Conservation (phyloP, 1,284 basidiomycete species). For the Ceratobasidium sp. region DNA sequence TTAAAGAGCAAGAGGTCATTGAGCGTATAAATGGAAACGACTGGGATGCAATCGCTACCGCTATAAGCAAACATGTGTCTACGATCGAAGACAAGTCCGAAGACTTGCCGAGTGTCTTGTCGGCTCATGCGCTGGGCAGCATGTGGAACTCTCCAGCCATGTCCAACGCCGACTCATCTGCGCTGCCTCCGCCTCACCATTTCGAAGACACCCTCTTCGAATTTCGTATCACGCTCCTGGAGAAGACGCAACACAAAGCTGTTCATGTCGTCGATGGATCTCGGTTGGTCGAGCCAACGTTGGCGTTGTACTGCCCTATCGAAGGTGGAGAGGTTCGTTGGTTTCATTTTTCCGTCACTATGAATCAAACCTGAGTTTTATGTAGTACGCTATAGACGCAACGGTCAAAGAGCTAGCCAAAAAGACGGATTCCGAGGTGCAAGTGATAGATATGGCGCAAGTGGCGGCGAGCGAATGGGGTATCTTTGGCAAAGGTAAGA, state of each 20-base stretch:
- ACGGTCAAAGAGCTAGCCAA: slow-evolving; percentile 82
- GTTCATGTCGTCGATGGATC: slow-evolving; percentile 59
- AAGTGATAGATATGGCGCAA: slow-evolving; percentile 82
- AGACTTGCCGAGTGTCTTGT: not conserved
- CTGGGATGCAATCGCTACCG: not conserved
- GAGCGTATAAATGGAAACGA: not conserved
- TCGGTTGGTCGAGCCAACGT: slow-evolving; percentile 67
- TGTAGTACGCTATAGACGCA: slow-evolving; percentile 70
- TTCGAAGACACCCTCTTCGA: not conserved
- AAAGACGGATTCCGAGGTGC: slow-evolving; percentile 76
- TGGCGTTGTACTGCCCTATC: slow-evolving; percentile 84
- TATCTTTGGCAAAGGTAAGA: slow-evolving; percentile 73
- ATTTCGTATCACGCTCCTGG: not conserved
- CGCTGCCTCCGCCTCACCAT: not conserved
- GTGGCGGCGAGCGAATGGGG: slow-evolving; percentile 84
- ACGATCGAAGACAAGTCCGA: too few species aligned
- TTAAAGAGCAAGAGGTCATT: not conserved
- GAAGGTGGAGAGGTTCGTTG: slow-evolving; percentile 69
- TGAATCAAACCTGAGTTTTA: not conserved
- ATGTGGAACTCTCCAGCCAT: slow-evolving; percentile 12
- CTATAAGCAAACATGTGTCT: not conserved
- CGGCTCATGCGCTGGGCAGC: not conserved
- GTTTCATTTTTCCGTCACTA: not conserved
- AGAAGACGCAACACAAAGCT: not conserved
- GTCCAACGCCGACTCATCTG: not conserved